A percentile compares a stretch with the other conserved stretches of the same genome.
Conservation (phyloP, 345 rosid species). For the Syzygium aromaticum region DNA sequence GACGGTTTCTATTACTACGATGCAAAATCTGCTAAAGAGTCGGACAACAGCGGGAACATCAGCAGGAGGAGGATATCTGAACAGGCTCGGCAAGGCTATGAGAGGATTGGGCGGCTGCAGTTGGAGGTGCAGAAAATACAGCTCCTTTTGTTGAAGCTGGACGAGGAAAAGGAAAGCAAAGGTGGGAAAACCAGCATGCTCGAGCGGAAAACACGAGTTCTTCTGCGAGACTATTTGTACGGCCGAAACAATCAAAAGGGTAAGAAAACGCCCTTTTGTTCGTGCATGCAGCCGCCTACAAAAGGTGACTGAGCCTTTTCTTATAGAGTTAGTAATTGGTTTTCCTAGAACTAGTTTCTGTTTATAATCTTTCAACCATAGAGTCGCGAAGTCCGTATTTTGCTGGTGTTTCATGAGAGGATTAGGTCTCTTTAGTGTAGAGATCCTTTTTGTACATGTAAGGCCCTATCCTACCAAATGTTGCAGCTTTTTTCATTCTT, state of each 20-base stretch:
- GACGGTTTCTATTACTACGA: constrained; percentile 22
- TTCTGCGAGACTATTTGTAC: constrained; percentile 72
- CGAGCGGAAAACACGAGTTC: constrained; percentile 55
- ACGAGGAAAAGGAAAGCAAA: constrained; percentile 49
- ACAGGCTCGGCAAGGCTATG: constrained; percentile 77
- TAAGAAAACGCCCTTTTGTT: constrained; percentile 54
- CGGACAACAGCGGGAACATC: constrained; percentile 35
- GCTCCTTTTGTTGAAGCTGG: constrained; percentile 59
- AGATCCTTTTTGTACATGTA: neutral
- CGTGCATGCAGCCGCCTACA: constrained; percentile 70
- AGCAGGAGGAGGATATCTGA: constrained; percentile 49
- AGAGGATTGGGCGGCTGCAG: constrained; percentile 81
- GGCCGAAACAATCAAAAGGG: constrained; percentile 39
- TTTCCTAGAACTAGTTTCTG: neutral
- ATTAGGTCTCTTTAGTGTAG: neutral
- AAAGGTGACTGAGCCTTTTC: constrained; percentile 33
- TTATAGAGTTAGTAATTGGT: neutral
- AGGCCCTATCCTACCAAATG: neutral
- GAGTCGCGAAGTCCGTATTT: neutral
- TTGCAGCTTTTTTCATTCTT: neutral
- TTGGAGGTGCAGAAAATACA: constrained; percentile 88
- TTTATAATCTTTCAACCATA: neutral
- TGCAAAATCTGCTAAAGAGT: constrained; percentile 29
- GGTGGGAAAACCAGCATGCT: constrained; percentile 32
- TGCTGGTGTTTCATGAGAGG: neutral